Conservation (phyloP, 768 basidiomycete species). For the Dendrothele bispora region DNA sequence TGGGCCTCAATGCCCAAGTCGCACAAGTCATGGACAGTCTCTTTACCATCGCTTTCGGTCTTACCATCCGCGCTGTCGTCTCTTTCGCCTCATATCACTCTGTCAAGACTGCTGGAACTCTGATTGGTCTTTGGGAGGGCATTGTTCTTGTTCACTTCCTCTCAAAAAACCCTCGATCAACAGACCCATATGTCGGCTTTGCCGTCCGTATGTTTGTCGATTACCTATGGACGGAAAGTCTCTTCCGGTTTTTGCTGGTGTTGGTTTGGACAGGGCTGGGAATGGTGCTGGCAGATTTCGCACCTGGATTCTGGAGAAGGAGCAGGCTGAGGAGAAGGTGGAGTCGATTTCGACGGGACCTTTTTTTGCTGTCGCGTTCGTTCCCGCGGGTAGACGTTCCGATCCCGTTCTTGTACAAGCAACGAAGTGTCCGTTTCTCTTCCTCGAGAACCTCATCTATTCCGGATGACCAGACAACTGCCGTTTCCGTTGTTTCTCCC, state of each 20-base stretch:
- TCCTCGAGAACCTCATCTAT: constrained; percentile 27
- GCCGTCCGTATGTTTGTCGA: constrained; percentile 73
- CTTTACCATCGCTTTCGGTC: constrained; percentile 66
- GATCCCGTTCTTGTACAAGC: constrained; percentile 4
- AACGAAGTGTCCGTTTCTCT: constrained; percentile 26
- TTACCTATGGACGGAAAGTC: constrained; percentile 61
- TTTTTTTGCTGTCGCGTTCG: constrained; percentile 18
- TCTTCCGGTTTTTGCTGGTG: constrained; percentile 45
- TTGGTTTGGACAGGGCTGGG: constrained; percentile 53
- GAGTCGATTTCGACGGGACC: constrained; percentile 33
- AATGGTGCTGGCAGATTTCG: constrained; percentile 52
- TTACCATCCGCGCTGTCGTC: constrained; percentile 59
- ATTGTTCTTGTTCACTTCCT: constrained; percentile 72
- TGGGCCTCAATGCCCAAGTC: constrained; percentile 7
- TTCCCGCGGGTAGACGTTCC: constrained; percentile 9
- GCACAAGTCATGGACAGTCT: constrained; percentile 60
- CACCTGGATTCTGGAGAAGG: constrained; percentile 46
- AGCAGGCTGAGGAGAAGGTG: constrained; percentile 35
- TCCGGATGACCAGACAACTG: constrained; percentile 1
- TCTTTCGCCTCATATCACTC: constrained; percentile 36
- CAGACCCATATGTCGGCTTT: constrained; percentile 70
- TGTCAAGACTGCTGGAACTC: constrained; percentile 55
- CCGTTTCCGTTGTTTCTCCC: neutral
- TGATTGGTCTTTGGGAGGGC: constrained; percentile 81
- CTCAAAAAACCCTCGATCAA: constrained; percentile 60